phyloP scores from a whole-genome alignment of 2,329 filamentous ascomycete species.

The Pseudogymnoascus sp. region DNA sequence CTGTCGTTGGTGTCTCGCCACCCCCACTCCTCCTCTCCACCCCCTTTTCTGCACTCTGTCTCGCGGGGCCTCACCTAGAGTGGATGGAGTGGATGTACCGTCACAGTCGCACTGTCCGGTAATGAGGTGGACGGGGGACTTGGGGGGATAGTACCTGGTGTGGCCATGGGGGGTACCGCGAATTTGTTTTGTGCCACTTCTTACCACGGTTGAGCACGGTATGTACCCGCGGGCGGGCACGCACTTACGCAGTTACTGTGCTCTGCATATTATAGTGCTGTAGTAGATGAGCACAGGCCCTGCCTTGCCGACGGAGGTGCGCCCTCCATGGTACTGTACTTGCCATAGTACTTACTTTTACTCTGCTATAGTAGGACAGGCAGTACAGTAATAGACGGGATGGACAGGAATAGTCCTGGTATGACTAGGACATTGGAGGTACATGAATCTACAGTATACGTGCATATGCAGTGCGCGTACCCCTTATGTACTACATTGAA shows the following conservation, averaged over 20 bases:
- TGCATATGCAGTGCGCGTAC: background rate
- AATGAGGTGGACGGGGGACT: background rate
- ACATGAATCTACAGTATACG: background rate
- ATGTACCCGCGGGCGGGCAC: background rate
- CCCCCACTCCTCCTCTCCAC: background rate
- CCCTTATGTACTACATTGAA: background rate
- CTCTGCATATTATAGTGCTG: background rate
- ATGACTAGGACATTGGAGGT: background rate
- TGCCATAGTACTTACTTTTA: too few species aligned
- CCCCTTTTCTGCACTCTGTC: background rate
- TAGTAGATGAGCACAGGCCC: background rate
- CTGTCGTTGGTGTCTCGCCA: background rate
- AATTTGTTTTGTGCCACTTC: background rate
- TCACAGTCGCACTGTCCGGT: background rate
- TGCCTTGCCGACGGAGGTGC: background rate
- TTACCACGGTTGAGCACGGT: background rate
- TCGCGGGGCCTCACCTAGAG: background rate
- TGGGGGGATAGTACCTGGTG: background rate
- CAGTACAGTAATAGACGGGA: background rate
- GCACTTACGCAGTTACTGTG: background rate
- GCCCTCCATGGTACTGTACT: background rate
- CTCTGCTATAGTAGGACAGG: too few species aligned
- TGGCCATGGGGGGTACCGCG: background rate
- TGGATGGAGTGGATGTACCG: background rate
- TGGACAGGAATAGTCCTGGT: background rate